A percentile compares a stretch with the other conserved stretches of the same genome.
Evolutionary conservation across 2,329 filamentous ascomycete genomes (phyloP).

Genomic region (Tolypocladium tropicale): DNA sequence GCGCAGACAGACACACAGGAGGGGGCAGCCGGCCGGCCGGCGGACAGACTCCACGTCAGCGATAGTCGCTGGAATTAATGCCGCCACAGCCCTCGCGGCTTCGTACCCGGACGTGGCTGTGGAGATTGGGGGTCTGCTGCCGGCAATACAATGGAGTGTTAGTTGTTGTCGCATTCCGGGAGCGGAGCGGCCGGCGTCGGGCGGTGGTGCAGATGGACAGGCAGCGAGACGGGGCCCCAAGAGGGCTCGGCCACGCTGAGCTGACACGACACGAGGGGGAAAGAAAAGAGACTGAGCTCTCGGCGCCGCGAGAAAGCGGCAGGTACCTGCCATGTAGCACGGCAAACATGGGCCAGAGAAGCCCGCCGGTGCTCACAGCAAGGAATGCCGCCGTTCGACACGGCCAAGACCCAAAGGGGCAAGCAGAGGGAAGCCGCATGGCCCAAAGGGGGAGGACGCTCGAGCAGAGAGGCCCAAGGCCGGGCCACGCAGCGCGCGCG

Average conservation of each 20-base stretch:
- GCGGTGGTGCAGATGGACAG: background rate
- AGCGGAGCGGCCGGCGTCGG: background rate
- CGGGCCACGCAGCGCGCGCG: background rate
- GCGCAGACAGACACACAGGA: background rate
- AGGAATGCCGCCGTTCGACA: slow-evolving; percentile 5
- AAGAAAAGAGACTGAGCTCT: background rate
- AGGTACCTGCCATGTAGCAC: background rate
- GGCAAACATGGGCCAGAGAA: background rate
- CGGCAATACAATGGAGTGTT: background rate
- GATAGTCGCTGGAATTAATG: slow-evolving; percentile 1
- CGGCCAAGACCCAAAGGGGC: slow-evolving; percentile 4
- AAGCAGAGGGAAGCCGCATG: background rate
- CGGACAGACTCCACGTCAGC: background rate
- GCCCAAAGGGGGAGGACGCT: background rate
- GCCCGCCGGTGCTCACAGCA: background rate
- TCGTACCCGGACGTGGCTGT: background rate
- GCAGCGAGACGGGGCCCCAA: background rate
- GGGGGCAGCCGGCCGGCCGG: background rate
- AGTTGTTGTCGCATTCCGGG: slow-evolving; percentile 6
- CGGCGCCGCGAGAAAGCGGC: background rate
- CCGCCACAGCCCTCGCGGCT: background rate
- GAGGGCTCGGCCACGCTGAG: background rate
- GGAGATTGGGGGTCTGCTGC: background rate
- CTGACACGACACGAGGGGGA: background rate
- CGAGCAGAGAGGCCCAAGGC: background rate